These are phyloP conservation scores for Neoscytalidium dimidiatum DNA, from an alignment of 2,329 filamentous ascomycete species.

Conservation along the genomic window DNA sequence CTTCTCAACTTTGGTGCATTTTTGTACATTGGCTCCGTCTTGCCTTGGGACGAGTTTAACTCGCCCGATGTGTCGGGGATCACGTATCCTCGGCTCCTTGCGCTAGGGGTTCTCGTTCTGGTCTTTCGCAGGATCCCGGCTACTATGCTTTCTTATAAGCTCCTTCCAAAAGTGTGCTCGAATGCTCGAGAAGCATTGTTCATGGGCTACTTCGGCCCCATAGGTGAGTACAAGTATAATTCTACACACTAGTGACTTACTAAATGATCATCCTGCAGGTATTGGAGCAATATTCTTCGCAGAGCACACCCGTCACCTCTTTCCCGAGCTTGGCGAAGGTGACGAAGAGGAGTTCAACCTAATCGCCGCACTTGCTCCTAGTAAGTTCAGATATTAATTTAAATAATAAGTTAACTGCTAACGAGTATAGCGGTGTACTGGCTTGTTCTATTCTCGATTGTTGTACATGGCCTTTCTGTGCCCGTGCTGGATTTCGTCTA, in stretches of 20 bases:
- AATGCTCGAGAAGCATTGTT: slow-evolving; percentile 61
- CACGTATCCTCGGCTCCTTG: slow-evolving; percentile 52
- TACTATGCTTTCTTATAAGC: slow-evolving; percentile 55
- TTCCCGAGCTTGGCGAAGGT: slow-evolving; percentile 43
- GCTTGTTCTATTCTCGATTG: slow-evolving; percentile 49
- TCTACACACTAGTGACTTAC: neutral
- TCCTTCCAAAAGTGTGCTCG: slow-evolving; percentile 56
- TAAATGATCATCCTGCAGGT: slow-evolving; percentile 27
- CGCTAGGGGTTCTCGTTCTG: slow-evolving; percentile 55
- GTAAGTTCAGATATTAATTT: neutral
- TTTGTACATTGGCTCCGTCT: slow-evolving; percentile 59
- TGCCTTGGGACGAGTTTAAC: slow-evolving; percentile 60
- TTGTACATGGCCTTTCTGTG: slow-evolving; percentile 53
- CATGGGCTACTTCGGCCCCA: slow-evolving; percentile 58
- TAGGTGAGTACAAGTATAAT: slow-evolving; percentile 32
- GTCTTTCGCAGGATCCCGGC: slow-evolving; percentile 60
- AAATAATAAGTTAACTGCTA: neutral
- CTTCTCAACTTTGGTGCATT: slow-evolving; percentile 63
- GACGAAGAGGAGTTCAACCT: slow-evolving; percentile 44
- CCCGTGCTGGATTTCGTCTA: slow-evolving; percentile 47
- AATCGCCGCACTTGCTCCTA: slow-evolving; percentile 41
- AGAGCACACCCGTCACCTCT: slow-evolving; percentile 47
- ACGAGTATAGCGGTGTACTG: slow-evolving; percentile 43
- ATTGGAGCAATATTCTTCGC: slow-evolving; percentile 50
- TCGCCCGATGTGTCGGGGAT: slow-evolving; percentile 56